These are phyloP conservation scores for Suillus decipiens DNA, from an alignment of 768 basidiomycete species.

Conservation along the genomic window DNA sequence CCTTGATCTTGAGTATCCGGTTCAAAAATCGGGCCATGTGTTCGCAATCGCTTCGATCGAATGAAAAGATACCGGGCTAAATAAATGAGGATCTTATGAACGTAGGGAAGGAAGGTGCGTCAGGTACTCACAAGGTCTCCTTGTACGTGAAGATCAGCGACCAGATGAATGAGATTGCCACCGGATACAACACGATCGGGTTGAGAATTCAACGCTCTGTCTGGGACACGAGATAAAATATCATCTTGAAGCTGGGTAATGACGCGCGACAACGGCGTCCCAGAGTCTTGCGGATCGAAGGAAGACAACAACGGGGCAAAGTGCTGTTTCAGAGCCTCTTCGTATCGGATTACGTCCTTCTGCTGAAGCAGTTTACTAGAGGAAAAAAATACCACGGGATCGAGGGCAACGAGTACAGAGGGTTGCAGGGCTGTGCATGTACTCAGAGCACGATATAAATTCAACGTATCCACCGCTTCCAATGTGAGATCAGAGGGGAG, in stretches of 20 bases:
- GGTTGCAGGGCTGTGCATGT: slow-evolving; percentile 25
- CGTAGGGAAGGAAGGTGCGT: background rate
- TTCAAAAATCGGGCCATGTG: slow-evolving; percentile 45
- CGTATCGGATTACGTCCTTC: slow-evolving; percentile 62
- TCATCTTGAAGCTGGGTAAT: slow-evolving; percentile 43
- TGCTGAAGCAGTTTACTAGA: slow-evolving; percentile 47
- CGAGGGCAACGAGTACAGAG: slow-evolving; percentile 29
- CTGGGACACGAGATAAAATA: slow-evolving; percentile 26
- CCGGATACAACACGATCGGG: slow-evolving; percentile 37
- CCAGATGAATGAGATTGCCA: slow-evolving; percentile 49
- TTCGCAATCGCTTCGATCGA: slow-evolving; percentile 63
- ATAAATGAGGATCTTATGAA: background rate
- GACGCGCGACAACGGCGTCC: slow-evolving; percentile 39
- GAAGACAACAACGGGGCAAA: slow-evolving; percentile 39
- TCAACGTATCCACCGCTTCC: slow-evolving; percentile 58
- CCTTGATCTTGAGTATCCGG: slow-evolving; percentile 40
- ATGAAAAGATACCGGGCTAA: slow-evolving; percentile 66
- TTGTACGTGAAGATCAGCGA: slow-evolving; percentile 56
- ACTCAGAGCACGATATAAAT: slow-evolving; percentile 49
- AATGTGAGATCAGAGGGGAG: slow-evolving; percentile 66
- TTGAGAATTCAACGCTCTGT: slow-evolving; percentile 29
- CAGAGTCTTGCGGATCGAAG: slow-evolving; percentile 36
- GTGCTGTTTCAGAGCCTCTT: slow-evolving; percentile 48
- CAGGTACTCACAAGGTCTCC: slow-evolving; percentile 52
- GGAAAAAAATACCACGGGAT: slow-evolving; percentile 50